A percentile compares a stretch with the other conserved stretches of the same genome.
phyloP scores from a whole-genome alignment of 2,329 filamentous ascomycete genomes.

The Stagonosporopsis tanaceti region DNA sequence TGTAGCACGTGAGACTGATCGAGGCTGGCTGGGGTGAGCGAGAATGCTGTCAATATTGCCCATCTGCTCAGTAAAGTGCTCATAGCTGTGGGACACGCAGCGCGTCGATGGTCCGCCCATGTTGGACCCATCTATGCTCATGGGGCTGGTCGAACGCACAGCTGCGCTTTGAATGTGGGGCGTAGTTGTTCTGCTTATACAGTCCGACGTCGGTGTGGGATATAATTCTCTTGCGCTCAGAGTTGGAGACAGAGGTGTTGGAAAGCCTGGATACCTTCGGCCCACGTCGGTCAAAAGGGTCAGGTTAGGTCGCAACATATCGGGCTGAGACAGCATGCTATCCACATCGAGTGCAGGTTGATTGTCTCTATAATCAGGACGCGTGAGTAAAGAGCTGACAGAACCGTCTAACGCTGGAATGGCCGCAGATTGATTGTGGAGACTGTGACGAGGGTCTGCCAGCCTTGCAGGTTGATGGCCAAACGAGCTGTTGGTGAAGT shows the following conservation, averaged over 20 bases:
- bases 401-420: constrained; percentile 7
- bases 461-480: constrained; percentile 14
- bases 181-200: constrained; percentile 20
- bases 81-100: constrained; percentile 26
- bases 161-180: constrained; percentile 22
- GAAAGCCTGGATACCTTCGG: constrained; percentile 45
- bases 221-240: constrained; percentile 36
- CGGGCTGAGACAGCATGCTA: constrained; percentile 6
- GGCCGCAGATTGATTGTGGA: not conserved
- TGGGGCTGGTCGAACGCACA: constrained; percentile 25
- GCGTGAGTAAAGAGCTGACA: not conserved
- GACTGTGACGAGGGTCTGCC: constrained; percentile 2
- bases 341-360: constrained; percentile 28
- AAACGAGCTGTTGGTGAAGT: constrained; percentile 25
- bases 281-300: constrained; percentile 40
- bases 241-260: constrained; percentile 42
- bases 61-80: constrained; percentile 21
- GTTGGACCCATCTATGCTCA: constrained; percentile 39
- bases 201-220: constrained; percentile 38
- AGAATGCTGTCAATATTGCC: constrained; percentile 28
- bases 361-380: not conserved
- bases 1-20: not conserved
- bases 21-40: not conserved
- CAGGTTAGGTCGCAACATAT: constrained; percentile 22
- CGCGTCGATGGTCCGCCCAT: constrained; percentile 31